These are phyloP conservation scores for Mollisia scopiformis DNA, from an alignment of 2,329 filamentous ascomycete genomes.

Conservation along the genomic window DNA sequence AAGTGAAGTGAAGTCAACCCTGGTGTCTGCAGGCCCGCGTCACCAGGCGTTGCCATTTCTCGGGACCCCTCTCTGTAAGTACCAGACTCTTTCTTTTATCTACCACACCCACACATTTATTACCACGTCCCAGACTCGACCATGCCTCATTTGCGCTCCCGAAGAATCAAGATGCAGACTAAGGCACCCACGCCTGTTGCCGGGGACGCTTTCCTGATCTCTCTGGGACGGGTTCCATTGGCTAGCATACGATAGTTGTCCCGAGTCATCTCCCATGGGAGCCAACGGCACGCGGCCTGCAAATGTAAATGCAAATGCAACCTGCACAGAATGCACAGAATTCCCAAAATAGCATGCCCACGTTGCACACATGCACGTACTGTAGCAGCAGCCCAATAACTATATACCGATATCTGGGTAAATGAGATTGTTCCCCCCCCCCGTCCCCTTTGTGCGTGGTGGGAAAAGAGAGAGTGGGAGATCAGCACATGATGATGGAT, in stretches of 20 bases:
- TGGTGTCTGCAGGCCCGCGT: constrained; percentile 1
- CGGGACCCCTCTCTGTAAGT: constrained; percentile 19
- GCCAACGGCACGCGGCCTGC: neutral
- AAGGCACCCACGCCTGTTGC: neutral
- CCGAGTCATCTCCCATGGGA: neutral
- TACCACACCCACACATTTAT: neutral
- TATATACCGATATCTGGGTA: constrained; percentile 20
- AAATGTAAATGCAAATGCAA: too few species aligned
- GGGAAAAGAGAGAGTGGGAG: neutral
- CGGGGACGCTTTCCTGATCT: neutral
- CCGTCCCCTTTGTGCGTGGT: too few species aligned
- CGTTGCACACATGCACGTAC: constrained; percentile 5
- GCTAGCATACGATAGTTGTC: constrained; percentile 16
- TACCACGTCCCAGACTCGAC: constrained; percentile 2
- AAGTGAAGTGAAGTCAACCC: too few species aligned
- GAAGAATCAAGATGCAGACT: neutral
- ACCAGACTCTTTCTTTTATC: too few species aligned
- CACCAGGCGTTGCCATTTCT: constrained; percentile 15
- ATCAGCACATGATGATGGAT: neutral
- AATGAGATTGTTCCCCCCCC: constrained; percentile 5
- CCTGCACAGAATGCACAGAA: constrained; percentile 10
- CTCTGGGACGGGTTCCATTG: constrained; percentile 13
- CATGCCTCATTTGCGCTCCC: neutral
- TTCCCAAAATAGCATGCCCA: constrained; percentile 20
- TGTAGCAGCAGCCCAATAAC: too few species aligned